These are phyloP conservation scores for Hsuehochloa calcarea DNA, from an alignment of 176 grass and related monocot species.

Conservation along the genomic window DNA sequence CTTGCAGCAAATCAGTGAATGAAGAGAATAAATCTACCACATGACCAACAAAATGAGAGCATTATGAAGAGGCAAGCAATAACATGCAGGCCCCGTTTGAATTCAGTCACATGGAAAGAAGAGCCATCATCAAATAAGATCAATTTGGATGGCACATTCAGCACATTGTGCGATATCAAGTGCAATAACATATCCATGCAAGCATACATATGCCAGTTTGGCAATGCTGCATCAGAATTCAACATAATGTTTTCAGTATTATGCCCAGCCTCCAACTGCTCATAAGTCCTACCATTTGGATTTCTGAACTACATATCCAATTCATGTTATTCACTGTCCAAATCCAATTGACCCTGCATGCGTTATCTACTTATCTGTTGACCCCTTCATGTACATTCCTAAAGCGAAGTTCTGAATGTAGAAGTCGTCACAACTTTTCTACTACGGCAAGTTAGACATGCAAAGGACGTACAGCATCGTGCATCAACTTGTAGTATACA, in stretches of 20 bases:
- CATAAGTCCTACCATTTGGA: not conserved
- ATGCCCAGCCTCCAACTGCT: not conserved
- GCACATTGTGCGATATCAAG: not conserved
- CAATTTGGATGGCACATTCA: not conserved
- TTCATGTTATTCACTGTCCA: not conserved
- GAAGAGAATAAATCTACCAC: not conserved
- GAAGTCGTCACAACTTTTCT: not conserved
- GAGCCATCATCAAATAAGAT: not conserved
- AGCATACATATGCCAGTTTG: not conserved
- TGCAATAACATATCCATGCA: conserved; percentile 4
- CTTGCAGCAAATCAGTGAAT: not conserved
- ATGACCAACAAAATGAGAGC: not conserved
- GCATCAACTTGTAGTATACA: not conserved
- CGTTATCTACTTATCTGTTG: not conserved
- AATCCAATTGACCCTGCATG: not conserved
- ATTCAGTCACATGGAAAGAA: conserved; percentile 4
- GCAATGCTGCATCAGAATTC: not conserved
- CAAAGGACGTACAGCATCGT: not conserved
- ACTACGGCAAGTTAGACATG: not conserved
- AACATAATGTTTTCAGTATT: conserved; percentile 24
- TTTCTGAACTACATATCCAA: conserved; percentile 7
- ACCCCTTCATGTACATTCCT: not conserved
- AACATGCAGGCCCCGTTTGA: not conserved
- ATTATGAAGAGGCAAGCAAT: not conserved
- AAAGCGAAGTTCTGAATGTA: not conserved